These are phyloP conservation scores for Gentiana straminea DNA, from an alignment of 257 asterid species.

Conservation along the genomic window DNA sequence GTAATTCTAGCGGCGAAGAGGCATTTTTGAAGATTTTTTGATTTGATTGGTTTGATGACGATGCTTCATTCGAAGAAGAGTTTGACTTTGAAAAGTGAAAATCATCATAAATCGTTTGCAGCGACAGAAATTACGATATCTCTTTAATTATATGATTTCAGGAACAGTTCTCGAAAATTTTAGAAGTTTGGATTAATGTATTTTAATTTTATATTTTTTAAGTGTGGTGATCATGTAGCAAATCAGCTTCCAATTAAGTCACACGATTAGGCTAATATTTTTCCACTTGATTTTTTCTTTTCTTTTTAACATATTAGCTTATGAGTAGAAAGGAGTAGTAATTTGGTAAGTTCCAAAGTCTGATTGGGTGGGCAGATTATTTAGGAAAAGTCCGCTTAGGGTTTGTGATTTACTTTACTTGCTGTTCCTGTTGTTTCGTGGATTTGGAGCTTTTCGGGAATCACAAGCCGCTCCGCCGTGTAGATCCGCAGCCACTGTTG, in stretches of 20 bases:
- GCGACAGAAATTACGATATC: too few species aligned
- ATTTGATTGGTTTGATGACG: too few species aligned
- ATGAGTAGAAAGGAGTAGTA: neutral
- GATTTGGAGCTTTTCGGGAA: slow-evolving; percentile 18
- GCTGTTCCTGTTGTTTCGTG: slow-evolving; percentile 22
- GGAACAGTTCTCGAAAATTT: too few species aligned
- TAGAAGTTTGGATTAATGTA: too few species aligned
- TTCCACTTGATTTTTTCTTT: neutral
- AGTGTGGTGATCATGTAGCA: too few species aligned
- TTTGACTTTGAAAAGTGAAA: too few species aligned
- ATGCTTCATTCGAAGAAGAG: too few species aligned
- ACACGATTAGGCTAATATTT: slow-evolving; percentile 23
- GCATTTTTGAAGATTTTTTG: too few species aligned
- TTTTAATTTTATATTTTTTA: too few species aligned
- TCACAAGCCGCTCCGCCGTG: slow-evolving; percentile 5
- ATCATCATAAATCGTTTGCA: too few species aligned
- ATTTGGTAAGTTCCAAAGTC: slow-evolving; percentile 6
- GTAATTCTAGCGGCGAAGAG: too few species aligned
- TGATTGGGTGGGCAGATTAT: slow-evolving; percentile 12
- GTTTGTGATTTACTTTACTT: slow-evolving; percentile 24
- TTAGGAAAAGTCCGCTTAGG: slow-evolving; percentile 12
- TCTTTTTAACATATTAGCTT: neutral
- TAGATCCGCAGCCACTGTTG: slow-evolving; percentile 37
- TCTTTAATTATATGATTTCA: too few species aligned
- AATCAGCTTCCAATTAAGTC: slow-evolving; percentile 23